Evolutionary conservation across 2,329 filamentous ascomycete genomes (phyloP).

Genomic region (Ceratocystis cacaofunesta): DNA sequence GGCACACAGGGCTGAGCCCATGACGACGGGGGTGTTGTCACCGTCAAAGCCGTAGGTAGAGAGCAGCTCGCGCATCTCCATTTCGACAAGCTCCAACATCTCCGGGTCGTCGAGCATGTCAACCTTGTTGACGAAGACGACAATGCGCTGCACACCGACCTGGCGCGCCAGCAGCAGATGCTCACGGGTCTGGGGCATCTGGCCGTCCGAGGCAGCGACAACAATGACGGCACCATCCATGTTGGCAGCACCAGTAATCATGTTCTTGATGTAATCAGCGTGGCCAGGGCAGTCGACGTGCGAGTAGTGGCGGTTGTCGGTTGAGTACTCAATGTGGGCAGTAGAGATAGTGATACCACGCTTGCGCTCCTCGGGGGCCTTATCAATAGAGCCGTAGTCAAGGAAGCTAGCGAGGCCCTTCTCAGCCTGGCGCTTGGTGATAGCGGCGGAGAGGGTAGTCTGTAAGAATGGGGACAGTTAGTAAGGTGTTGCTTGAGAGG

Average conservation of each 20-base stretch:
- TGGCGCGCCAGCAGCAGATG: constrained; percentile 95
- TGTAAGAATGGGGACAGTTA: constrained; percentile 27
- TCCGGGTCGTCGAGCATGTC: constrained; percentile 94
- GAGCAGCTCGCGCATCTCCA: constrained; percentile 99
- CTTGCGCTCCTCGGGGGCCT: constrained; percentile 97
- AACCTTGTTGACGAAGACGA: constrained; percentile 99
- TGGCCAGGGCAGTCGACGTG: constrained; percentile 99
- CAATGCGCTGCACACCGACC: constrained; percentile 94
- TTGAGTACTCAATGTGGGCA: constrained; percentile 96
- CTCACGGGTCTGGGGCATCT: constrained; percentile 99
- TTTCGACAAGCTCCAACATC: constrained; percentile 99
- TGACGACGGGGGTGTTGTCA: constrained; percentile 91
- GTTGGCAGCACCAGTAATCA: constrained; percentile 98
- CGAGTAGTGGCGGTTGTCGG: constrained; percentile 88
- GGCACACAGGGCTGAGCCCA: constrained; percentile 92
- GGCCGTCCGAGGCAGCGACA: constrained; percentile 92
- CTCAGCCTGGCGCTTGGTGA: constrained; percentile 93
- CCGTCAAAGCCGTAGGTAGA: constrained; percentile 90
- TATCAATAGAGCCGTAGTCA: constrained; percentile 96
- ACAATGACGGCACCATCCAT: constrained; percentile 99
- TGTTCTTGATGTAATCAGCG: constrained; percentile 99
- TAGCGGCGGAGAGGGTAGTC: constrained; percentile 96
- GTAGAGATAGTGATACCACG: constrained; percentile 99
- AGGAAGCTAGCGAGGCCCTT: constrained; percentile 91
- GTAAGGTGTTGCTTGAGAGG: neutral